Percentiles rank a stretch among this genome's conserved stretches.
These are phyloP conservation scores for Aquilaria sinensis DNA, from an alignment of 345 rosid species.

Conservation along the genomic window DNA sequence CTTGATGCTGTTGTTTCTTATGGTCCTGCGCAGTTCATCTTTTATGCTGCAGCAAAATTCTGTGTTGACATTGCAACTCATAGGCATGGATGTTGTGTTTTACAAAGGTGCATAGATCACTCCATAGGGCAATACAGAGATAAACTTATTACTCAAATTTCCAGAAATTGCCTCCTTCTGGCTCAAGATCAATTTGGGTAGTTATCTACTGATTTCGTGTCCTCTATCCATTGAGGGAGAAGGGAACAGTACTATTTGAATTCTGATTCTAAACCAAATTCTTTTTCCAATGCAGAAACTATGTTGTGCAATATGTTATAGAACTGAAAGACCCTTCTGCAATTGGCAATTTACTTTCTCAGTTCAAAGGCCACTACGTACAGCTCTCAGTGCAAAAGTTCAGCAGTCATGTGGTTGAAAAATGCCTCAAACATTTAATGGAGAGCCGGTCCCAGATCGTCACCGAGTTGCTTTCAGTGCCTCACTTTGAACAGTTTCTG, in stretches of 20 bases:
- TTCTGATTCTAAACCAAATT: conserved; percentile 5
- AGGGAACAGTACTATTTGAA: background rate
- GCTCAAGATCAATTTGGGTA: conserved; percentile 82
- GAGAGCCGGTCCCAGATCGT: conserved; percentile 50
- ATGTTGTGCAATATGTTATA: conserved; percentile 65
- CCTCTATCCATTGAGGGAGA: background rate
- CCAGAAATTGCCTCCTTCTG: conserved; percentile 44
- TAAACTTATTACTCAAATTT: conserved; percentile 41
- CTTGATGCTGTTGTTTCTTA: background rate
- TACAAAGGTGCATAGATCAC: conserved; percentile 58
- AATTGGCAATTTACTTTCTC: conserved; percentile 31
- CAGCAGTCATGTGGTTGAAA: conserved; percentile 77
- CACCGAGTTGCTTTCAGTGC: conserved; percentile 41
- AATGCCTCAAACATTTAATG: conserved; percentile 43
- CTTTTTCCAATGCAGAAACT: conserved; percentile 43
- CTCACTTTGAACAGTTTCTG: conserved; percentile 54
- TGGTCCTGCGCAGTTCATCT: conserved; percentile 43
- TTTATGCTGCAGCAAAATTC: conserved; percentile 52
- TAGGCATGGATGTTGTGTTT: conserved; percentile 71
- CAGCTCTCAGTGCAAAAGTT: conserved; percentile 65
- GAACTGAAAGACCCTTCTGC: conserved; percentile 39
- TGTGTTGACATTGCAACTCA: conserved; percentile 69
- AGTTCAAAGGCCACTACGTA: conserved; percentile 43
- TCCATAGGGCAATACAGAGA: conserved; percentile 41
- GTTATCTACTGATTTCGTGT: conserved; percentile 3